Conservation (phyloP, 2,329 filamentous ascomycete genomes). For the Botryotinia narcissicola region DNA sequence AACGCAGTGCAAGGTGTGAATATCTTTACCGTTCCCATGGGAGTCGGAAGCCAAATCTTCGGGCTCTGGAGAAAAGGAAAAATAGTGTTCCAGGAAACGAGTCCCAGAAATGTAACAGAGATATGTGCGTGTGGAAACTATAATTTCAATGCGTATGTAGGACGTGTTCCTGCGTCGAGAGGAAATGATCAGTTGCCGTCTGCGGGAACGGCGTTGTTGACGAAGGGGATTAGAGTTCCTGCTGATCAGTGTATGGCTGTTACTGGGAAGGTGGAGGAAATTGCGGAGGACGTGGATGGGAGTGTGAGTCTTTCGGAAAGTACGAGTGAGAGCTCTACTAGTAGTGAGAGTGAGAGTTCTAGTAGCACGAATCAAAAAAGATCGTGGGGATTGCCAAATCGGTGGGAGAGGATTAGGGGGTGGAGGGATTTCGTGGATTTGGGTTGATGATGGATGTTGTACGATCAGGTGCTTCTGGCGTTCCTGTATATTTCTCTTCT, state of each 20-base stretch:
- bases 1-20: neutral
- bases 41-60: neutral
- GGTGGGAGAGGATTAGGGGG: neutral
- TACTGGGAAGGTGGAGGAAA: neutral
- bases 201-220: neutral
- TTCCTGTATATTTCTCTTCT: neutral
- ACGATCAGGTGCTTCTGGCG: neutral
- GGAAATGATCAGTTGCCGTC: neutral
- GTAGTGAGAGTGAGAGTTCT: neutral
- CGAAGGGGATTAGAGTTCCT: neutral
- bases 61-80: neutral
- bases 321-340: neutral
- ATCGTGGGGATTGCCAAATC: neutral
- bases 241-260: neutral
- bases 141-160: constrained; percentile 21
- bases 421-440: constrained; percentile 4
- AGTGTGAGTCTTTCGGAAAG: neutral
- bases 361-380: neutral
- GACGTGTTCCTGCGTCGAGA: neutral
- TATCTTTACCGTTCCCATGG: neutral
- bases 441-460: neutral
- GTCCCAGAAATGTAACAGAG: neutral
- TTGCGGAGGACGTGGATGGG: neutral
- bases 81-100: neutral
- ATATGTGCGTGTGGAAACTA: constrained; percentile 12